A percentile compares a stretch with the other conserved stretches of the same genome.
phyloP scores from a whole-genome alignment of 176 grass and related monocot species.

The Triticum timopheevii region DNA sequence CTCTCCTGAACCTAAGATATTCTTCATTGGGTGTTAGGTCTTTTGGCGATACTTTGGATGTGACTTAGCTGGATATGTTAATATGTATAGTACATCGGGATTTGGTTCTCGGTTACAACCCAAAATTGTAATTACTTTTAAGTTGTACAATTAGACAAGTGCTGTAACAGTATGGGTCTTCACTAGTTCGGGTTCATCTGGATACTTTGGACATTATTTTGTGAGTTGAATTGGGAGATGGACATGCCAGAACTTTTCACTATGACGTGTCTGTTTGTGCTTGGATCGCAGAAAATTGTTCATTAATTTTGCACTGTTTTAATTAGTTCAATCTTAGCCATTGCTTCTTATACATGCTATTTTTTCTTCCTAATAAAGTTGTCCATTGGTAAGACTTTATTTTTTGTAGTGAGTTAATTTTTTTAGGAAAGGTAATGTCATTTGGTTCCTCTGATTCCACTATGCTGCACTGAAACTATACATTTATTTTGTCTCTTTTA shows the following conservation, averaged over 20 bases:
- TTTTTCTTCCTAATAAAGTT: not conserved
- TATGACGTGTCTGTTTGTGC: not conserved
- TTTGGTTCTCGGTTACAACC: not conserved
- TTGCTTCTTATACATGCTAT: not conserved
- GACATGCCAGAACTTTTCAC: not conserved
- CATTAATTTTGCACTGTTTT: not conserved
- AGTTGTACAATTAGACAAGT: not conserved
- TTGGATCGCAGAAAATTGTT: conserved; percentile 1
- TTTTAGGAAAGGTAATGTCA: not conserved
- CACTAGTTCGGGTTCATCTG: not conserved
- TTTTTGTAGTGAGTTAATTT: not conserved
- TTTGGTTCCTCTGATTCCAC: not conserved
- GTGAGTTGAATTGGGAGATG: not conserved
- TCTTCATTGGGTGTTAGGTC: not conserved
- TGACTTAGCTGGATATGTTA: conserved; percentile 9
- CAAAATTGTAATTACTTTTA: not conserved
- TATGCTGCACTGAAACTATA: not conserved
- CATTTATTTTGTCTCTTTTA: not conserved
- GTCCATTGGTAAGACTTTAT: not conserved
- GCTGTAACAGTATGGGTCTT: not conserved
- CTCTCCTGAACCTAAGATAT: not conserved
- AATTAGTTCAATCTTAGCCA: not conserved
- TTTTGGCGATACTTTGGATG: not conserved
- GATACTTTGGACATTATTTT: not conserved
- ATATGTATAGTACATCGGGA: not conserved